A percentile compares a stretch with the other conserved stretches of the same genome.
phyloP scores from a whole-genome alignment of 371 early-diverging fungal species.

The Nematocida major region DNA sequence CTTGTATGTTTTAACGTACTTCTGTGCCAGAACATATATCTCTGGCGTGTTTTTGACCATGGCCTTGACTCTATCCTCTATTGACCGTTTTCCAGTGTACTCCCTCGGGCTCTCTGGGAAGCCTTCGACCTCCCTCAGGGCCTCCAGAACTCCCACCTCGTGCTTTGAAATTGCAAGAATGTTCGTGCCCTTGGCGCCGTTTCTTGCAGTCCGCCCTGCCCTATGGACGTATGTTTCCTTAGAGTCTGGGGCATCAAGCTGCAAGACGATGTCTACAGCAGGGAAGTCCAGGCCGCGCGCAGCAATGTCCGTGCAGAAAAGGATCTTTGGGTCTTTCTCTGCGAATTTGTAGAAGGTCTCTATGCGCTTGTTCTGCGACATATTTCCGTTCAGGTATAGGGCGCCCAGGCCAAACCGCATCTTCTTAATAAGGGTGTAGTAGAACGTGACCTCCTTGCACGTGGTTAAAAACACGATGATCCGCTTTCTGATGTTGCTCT shows the following conservation, averaged over 20 bases:
- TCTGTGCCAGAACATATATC: constrained; percentile 42
- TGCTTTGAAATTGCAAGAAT: constrained; percentile 61
- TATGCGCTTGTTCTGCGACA: constrained; percentile 68
- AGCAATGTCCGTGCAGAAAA: constrained; percentile 84
- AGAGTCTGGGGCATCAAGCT: constrained; percentile 54
- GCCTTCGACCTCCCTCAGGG: not conserved
- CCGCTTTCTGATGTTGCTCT: constrained; percentile 25
- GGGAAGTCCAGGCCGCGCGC: constrained; percentile 76
- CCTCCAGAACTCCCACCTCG: not conserved
- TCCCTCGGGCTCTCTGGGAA: constrained; percentile 1
- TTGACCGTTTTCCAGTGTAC: not conserved
- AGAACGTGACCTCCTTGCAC: constrained; percentile 47
- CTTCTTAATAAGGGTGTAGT: constrained; percentile 52
- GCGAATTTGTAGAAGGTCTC: constrained; percentile 69
- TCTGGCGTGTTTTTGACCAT: not conserved
- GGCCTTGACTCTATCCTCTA: not conserved
- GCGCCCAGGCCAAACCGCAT: constrained; percentile 69
- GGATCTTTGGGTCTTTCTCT: constrained; percentile 45
- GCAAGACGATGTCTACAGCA: constrained; percentile 49
- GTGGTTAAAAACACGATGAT: constrained; percentile 60
- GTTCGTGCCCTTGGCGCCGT: constrained; percentile 66
- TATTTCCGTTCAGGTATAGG: constrained; percentile 46
- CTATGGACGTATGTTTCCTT: constrained; percentile 70
- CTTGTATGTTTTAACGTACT: constrained; percentile 50
- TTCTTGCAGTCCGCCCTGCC: constrained; percentile 39